Base-by-base conservation (phyloP, 2,329 filamentous ascomycete species). In the Colletotrichum sp. region DNA sequence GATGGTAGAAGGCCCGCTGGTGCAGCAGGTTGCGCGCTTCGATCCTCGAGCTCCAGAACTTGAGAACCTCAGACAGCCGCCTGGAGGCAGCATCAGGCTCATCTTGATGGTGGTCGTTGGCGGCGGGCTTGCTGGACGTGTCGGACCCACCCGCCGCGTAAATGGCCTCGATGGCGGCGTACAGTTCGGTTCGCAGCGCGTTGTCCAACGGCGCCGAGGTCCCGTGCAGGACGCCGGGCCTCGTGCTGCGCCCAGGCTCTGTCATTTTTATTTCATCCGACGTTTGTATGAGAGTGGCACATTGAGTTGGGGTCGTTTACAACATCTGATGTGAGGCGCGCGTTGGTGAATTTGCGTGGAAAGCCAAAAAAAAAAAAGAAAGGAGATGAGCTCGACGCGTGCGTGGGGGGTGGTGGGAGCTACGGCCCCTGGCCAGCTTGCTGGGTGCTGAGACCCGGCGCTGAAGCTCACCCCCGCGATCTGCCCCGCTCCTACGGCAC, bases 1-100 rank as follows among this genome's bases (percentile, higher is more conserved):
- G 65, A 16, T 76, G 74, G 30, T 69, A 76, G 49, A 74, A 36
- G 32, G 70, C 74, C 8, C 34, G 32, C 44, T 76, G 74, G n/a
- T 67, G 32, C 21, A 28, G 59, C 8, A 74, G 64, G 8, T 52
- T 52, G 28, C 71, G 65, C 18, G 24, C 21, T 2, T 62, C n/a
- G 13, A 74, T 68, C 18, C 36, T 74, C 18, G 34, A 49, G 15
- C 26, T n/a, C 74, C 74, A 76, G 21, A 16, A n/a, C 34, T 60
- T 32, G 57, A 76, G n/a, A 18, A 28, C 26, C 12, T 59, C 36
- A 3, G 59, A n/a, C 3, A 76, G 59, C 26, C 34, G 44, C 5
- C 7, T 30, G 32, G 26, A 65, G 5, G 64, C 59, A 32, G 63
- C 49, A 5, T 74, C 65, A n/a, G 18, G 39, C 24, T 34, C 34